Evolutionary conservation across 306 rosid species (phyloP).

Genomic region (Corylus avellana): DNA sequence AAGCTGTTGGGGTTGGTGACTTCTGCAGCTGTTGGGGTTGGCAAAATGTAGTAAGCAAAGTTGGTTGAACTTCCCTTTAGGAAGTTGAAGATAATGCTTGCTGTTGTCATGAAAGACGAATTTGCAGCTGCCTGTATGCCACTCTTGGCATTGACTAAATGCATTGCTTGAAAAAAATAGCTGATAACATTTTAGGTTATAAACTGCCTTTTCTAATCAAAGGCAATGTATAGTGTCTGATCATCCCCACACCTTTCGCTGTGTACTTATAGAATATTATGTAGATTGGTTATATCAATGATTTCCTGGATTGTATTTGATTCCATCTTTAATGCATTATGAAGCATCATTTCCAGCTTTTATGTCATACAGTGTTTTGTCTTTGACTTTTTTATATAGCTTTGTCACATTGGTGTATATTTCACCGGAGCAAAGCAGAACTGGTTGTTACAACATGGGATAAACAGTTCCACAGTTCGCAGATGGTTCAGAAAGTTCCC

Average conservation of each 20-base stretch:
- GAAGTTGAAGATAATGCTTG: background rate
- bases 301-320: background rate
- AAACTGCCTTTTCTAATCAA: background rate
- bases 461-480: constrained; percentile 63
- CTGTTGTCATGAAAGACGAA: background rate
- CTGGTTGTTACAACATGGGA: constrained; percentile 87
- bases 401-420: constrained; percentile 96
- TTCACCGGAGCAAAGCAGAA: constrained; percentile 85
- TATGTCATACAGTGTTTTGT: constrained; percentile 22
- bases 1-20: background rate
- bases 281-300: background rate
- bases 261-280: background rate
- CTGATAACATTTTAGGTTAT: background rate
- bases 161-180: background rate
- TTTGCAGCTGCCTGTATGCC: background rate
- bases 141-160: background rate
- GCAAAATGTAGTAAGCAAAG: no score
- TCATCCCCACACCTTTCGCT: no score
- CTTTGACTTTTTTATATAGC: constrained; percentile 59
- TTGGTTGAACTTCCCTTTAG: background rate
- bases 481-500: constrained; percentile 66
- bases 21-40: no score
- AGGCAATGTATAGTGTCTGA: background rate
- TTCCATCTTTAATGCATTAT: background rate
- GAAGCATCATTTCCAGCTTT: background rate